Evolutionary conservation across 805 yeast species (phyloP), one percentile per base, ranked within the genome.

Genomic region (Yamadazyma laniorum): DNA sequence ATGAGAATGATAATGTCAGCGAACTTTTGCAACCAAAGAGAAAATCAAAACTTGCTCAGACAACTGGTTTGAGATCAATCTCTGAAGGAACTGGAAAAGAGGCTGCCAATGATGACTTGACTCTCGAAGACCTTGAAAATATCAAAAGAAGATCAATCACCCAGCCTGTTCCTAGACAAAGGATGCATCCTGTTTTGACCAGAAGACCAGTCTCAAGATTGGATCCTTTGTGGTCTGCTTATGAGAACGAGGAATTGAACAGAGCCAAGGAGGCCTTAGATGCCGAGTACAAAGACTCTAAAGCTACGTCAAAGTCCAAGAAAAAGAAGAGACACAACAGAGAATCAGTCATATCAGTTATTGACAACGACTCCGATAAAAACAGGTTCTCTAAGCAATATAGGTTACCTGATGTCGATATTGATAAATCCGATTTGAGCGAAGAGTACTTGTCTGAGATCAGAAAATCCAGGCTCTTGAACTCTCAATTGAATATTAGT

Each of bases 191-290:
- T 25, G 37, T 59, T 28, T 66, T 75, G 27, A 72, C 79, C 3
- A 70, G 80, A 42, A 66, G 78, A 42, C 82, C 82, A 5, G 72
- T 74, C 12, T 75, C 81, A 1, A 67, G 73, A 43, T 62, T 77
- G 35, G 82, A 77, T 53, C 82, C 82, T 18, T 64, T 79, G 43
- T 74, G 74, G 69, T 60, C 61, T 23, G 75, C 73, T 3, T 74
- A 72, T 50, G 77, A 75, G 44, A 70, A 65, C 58, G 70, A 62
- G 42, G 69, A 68, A 57, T 59, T 59, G 51, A 72, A 57, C 41
- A 58, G 56, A 48, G 79, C 63, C 40, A 64, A 63, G 50, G 74
- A 60, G 53, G 75, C 59, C 40, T 61, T 56, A 50, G 66, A 57
- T 35, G 64, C 61, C 9, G 70, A 64, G 42, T 53, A 47, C 31